phyloP scores from a whole-genome alignment of 371 early-diverging fungal species.

The Mortierella sp. region DNA sequence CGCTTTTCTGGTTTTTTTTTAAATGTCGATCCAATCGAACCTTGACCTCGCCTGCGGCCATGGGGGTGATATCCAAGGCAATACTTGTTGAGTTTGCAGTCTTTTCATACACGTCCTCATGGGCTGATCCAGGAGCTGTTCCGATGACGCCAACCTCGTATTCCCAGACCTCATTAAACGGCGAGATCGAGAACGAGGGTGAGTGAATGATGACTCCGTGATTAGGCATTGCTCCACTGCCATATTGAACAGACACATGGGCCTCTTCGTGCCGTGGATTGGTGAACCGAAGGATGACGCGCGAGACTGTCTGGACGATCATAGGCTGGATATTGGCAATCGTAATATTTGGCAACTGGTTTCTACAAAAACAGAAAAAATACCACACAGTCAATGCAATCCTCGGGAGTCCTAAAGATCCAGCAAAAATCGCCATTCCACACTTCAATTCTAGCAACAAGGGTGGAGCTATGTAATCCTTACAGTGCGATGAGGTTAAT shows the following conservation, averaged over 20 bases:
- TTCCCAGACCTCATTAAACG: slow-evolving; percentile 86
- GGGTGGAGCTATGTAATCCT: slow-evolving; percentile 21
- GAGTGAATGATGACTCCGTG: slow-evolving; percentile 70
- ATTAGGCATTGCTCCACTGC: slow-evolving; percentile 27
- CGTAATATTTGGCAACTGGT: slow-evolving; percentile 83
- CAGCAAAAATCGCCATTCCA: too few species aligned
- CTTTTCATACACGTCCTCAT: slow-evolving; percentile 67
- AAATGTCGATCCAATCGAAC: slow-evolving; percentile 6
- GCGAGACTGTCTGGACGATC: slow-evolving; percentile 61
- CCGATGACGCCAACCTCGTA: slow-evolving; percentile 75
- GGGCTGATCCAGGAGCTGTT: slow-evolving; percentile 22
- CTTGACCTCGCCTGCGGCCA: slow-evolving; percentile 31
- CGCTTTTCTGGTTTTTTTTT: neutral
- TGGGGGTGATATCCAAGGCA: slow-evolving; percentile 65
- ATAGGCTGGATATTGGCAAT: slow-evolving; percentile 72
- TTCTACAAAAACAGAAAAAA: slow-evolving; percentile 56
- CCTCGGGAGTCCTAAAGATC: too few species aligned
- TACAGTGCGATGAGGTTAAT: slow-evolving; percentile 89
- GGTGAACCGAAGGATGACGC: slow-evolving; percentile 81
- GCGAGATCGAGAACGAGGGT: slow-evolving; percentile 77
- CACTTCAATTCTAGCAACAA: neutral
- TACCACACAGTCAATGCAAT: neutral
- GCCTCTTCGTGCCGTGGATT: slow-evolving; percentile 87
- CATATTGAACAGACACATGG: slow-evolving; percentile 63
- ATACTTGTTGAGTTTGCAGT: slow-evolving; percentile 72